Percentiles rank a stretch among this genome's conserved stretches.
Evolutionary conservation across 441 rosid species (phyloP).

Genomic region (Eutrema salsugineum): DNA sequence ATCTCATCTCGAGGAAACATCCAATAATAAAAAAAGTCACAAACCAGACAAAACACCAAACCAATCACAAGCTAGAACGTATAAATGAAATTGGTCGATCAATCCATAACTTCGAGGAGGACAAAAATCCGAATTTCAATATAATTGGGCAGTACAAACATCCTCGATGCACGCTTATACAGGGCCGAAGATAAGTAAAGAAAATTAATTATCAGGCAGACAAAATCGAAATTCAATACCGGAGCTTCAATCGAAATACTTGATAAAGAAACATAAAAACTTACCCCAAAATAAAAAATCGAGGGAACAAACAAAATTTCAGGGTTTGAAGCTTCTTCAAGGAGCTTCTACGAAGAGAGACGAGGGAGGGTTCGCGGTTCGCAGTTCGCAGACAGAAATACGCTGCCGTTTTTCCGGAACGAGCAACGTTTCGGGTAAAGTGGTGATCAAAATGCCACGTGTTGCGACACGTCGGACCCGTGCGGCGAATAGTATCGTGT

Average conservation of each 20-base stretch:
- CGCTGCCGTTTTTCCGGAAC: constrained; percentile 23
- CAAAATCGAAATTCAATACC: not conserved
- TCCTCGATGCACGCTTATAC: not conserved
- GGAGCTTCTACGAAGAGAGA: constrained; percentile 3
- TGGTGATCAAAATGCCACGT: constrained; percentile 29
- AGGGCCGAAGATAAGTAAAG: not conserved
- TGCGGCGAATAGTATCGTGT: constrained; percentile 28
- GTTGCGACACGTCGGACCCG: constrained; percentile 13
- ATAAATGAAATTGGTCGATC: not conserved
- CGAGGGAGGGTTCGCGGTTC: not conserved
- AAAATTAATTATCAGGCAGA: not conserved
- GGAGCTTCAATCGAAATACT: not conserved
- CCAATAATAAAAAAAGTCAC: not conserved
- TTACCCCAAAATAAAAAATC: constrained; percentile 5
- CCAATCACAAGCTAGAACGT: not conserved
- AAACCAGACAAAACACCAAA: not conserved
- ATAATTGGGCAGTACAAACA: not conserved
- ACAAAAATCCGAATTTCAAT: not conserved
- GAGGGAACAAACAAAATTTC: not conserved
- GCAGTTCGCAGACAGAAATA: constrained; percentile 7
- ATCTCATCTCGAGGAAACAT: constrained; percentile 6
- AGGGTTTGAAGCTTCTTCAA: constrained; percentile 17
- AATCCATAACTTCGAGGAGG: not conserved
- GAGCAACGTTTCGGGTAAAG: constrained; percentile 2
- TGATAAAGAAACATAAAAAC: not conserved